Base-by-base conservation (phyloP, 768 basidiomycete species). In the Lactarius evosmus region DNA sequence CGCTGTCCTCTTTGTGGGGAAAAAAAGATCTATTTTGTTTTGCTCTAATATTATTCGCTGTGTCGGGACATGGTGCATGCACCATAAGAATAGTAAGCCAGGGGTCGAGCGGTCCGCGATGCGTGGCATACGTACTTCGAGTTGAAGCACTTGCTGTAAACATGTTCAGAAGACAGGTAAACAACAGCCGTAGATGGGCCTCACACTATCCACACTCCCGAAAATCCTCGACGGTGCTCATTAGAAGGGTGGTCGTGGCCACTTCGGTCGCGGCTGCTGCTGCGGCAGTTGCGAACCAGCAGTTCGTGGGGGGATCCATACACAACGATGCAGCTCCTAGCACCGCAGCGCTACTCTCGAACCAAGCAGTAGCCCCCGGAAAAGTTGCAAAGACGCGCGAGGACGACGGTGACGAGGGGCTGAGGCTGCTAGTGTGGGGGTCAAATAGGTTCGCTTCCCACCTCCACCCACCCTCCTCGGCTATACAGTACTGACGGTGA, bases 341-440 rank as follows among this genome's bases (percentile, higher is more conserved):
- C 36, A 60, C 63, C n/a, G 46, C 58, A 22, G 40, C 33, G 5
- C 53, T 62, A 36, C 59, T 25, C 16, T 60, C 65, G 9, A 40
- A 36, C 16, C 52, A 32, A 33, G 38, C n/a, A 55, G 55, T 22
- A 52, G 56, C 54, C 27, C 19, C 57, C 32, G 6, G 27, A 54
- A 29, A 58, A 56, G 30, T 55, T 56, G 34, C 65, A 63, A 56
- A 32, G 4, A 22, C 30, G 22, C 52, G 53, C 41, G 56, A 22
- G 29, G 17, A 34, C 16, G 49, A 33, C 89, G 54, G 74, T 75
- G 58, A 78, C 83, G 2, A 71, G 27, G 60, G 50, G 51, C 59
- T 67, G 9, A 49, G 55, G 51, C 16, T 68, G 12, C 44, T 89
- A 11, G 83, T 85, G 0, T 92, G 90, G 89, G 89, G 90, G 41